phyloP scores from a whole-genome alignment of 2,329 filamentous ascomycete species.

The Acephala macrosclerotiorum region DNA sequence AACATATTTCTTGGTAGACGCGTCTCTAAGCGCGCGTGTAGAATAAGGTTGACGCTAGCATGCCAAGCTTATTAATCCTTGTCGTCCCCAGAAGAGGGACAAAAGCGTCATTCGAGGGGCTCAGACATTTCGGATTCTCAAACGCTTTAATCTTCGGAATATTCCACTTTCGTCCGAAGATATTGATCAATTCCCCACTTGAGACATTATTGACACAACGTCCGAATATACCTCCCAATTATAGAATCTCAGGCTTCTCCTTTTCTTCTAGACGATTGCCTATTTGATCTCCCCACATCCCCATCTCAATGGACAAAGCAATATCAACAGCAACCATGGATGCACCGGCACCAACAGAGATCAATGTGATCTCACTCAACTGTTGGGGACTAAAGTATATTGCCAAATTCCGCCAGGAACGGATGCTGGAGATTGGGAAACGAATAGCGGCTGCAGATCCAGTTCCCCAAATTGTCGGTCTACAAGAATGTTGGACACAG shows the following conservation, averaged over 20 bases:
- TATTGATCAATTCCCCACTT: neutral
- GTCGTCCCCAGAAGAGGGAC: neutral
- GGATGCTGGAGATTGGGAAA: conserved; percentile 83
- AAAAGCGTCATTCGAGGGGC: conserved; percentile 23
- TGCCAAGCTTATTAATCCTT: neutral
- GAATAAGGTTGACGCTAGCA: conserved; percentile 6
- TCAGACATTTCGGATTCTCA: conserved; percentile 25
- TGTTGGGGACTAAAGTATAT: conserved; percentile 96
- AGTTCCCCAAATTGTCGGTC: conserved; percentile 82
- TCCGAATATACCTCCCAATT: conserved; percentile 20
- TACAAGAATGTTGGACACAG: conserved; percentile 95
- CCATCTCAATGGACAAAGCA: conserved; percentile 6
- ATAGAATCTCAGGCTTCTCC: conserved; percentile 22
- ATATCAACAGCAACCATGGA: conserved; percentile 33
- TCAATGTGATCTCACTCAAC: conserved; percentile 89
- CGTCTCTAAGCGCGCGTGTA: conserved; percentile 23
- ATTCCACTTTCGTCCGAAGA: neutral
- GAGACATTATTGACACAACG: conserved; percentile 24
- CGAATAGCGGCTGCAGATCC: conserved; percentile 75
- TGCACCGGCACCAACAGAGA: conserved; percentile 56
- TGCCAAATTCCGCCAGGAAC: conserved; percentile 77
- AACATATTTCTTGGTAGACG: conserved; percentile 22
- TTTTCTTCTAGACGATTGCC: conserved; percentile 17
- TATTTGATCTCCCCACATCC: neutral
- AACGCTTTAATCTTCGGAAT: conserved; percentile 18